Base-by-base conservation (phyloP, 352 stramenopile species). In the Globisporangium recalcitrans region DNA sequence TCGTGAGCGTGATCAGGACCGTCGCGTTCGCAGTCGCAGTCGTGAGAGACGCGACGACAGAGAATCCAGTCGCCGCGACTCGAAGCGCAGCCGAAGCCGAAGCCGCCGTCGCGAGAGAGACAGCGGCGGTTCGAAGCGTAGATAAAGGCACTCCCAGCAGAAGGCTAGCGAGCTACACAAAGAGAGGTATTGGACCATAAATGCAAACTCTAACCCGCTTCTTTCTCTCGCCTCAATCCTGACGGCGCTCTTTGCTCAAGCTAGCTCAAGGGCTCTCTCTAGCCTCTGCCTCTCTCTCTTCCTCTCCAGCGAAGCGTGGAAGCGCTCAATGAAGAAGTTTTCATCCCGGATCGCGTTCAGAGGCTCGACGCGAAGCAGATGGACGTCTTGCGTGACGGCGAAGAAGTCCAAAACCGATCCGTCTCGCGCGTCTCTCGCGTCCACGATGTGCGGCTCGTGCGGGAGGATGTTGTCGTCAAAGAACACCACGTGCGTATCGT, bases 381-480 rank as follows among this genome's bases (percentile, higher is more conserved):
- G 51, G 0, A 76, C 44, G n/a, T 87, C 78, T 21, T 73, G 68
- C 7, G 73, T 60, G 22, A 5, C 73, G 0, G 63, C 32, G 0
- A 72, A 63, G 61, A 85, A 91, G 4, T 52, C 27, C 16, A 90
- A 8, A 1, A 70, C 24, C 3, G 48, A 31, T 8, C 67, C 60
- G 19, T 74, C 70, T 4, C 70, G 65, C 21, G 69, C 70, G 10
- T 64, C 51, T 11, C 84, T 69, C 11, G 69, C 80, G 42, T 93
- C 84, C 14, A 91, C 80, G 54, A 93, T 93, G 58, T 91, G 84
- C 8, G 84, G 73, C 24, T 90, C 80, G 27, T 87, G 65, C 0
- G 52, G 6, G 1, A 93, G 60, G 52, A 93, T 86, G 52, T 93
- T 93, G 62, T 93, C 84, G 51, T 93, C 84, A n/a, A 93, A 91